Base-by-base conservation (phyloP, 2,329 filamentous ascomycete species). In the Arachnopeziza araneosa region DNA sequence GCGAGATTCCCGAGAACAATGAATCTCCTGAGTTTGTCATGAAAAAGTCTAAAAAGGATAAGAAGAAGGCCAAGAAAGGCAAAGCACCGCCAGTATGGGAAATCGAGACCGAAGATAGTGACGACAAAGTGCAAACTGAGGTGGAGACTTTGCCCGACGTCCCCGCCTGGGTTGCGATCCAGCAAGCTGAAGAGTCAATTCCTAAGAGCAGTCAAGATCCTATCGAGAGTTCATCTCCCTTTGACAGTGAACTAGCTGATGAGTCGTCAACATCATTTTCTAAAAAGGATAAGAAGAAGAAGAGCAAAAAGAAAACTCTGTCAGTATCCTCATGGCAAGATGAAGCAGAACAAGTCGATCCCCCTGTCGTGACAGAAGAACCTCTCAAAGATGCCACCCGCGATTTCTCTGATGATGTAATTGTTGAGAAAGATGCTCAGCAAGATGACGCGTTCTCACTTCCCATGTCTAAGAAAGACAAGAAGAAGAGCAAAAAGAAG, bases 381-480 rank as follows among this genome's bases (percentile, higher is more conserved):
- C 12, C 36, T 17, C 17, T 12, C 17, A 44, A 14, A 19, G 36
- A 19, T 6, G 17, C 12, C 4, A 44, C 12, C 17, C 36, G 36
- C 36, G 36, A 44, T 12, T 12, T 19, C 36, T 44, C 17, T 4
- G 17, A 44, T 14, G 36, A 44, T 44, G 17, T 44, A 19, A 44
- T 14, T 44, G 12, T 2, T 44, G 36, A 44, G 36, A 44, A 44
- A 44, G 36, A 44, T 7, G 7, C 30, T 44, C 36, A 58, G 22
- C 50, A n/a, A 8, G 9, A 30, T 7, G 60, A 57, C 8, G 63
- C 60, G 24, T 52, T 56, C 21, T 26, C 26, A 22, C 23, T 50
- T 26, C 50, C 59, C 10, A 63, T 57, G 57, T 74, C 24, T 50
- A 79, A 77, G 66, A 79, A 78, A 68, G 70, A 68, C 36, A 80